Base-by-base conservation (phyloP, 306 rosid species). In the Astragalus glycyphyllos region DNA sequence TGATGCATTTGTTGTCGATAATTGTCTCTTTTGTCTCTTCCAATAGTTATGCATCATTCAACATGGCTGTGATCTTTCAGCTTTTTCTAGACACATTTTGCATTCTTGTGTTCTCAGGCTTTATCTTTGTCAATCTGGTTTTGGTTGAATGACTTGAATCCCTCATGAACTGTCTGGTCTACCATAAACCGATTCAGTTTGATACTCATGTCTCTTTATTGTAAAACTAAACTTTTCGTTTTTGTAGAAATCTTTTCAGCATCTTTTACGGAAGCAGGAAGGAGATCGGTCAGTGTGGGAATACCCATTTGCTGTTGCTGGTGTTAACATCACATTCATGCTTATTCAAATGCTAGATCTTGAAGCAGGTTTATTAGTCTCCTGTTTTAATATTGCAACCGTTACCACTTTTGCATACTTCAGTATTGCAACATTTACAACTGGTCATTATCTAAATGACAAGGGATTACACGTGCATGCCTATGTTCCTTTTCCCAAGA, bases 291-390 rank as follows among this genome's bases (percentile, higher is more conserved):
- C 99, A 23, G 87, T 89, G 66, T 94, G 99, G 99, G 99, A 94
- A 78, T 94, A 94, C 82, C 99, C 99, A 60, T 94, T 94, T 87
- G 97, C 99, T 29, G 99, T 94, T 74, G 99, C 99, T 65, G 99
- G 99, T 68, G 99, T 94, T 66, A 94, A 94, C 87, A 91, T 94
- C 65, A 91, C 97, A 66, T 94, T 94, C 84, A 94, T 94, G 99
- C 97, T 94, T 62, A 89, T 91, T 70, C 99, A 94, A 81, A 94
- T 94, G 87, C 95, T 94, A 59, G 99, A 94, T 82, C 97, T 94
- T 77, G 97, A 94, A 91, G 95, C 97, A 81, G 99, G 99, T 94
- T 65, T 40, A 51, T 81, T 11, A 34, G 50, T 69, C 41, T 78
- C 12, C 63, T 45, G 35, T 71, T 67, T 45, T 49, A 44, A n/a